A percentile compares a stretch with the other conserved stretches of the same genome.
These are phyloP conservation scores for Juglanconis oblonga DNA, from an alignment of 2,329 filamentous ascomycete species.

Conservation along the genomic window DNA sequence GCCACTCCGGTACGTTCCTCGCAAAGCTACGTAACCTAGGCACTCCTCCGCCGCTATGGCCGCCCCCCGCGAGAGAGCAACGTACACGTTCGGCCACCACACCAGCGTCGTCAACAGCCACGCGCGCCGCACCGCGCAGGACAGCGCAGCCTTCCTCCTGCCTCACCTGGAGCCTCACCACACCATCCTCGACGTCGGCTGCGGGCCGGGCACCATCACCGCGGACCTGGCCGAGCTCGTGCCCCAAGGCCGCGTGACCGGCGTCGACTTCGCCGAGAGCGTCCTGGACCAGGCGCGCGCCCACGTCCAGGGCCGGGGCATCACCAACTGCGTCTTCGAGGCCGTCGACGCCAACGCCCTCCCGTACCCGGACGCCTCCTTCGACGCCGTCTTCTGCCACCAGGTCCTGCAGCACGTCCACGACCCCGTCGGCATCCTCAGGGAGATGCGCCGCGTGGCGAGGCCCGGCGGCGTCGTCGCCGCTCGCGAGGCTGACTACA, in stretches of 20 bases:
- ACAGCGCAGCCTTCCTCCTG: slow-evolving; percentile 41
- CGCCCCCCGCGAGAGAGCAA: slow-evolving; percentile 19
- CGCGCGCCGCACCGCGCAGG: slow-evolving; percentile 39
- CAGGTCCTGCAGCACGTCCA: slow-evolving; percentile 42
- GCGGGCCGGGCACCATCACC: slow-evolving; percentile 48
- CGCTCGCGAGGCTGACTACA: slow-evolving; percentile 26
- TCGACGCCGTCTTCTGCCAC: slow-evolving; percentile 42
- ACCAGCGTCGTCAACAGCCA: slow-evolving; percentile 35
- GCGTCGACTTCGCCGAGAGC: slow-evolving; percentile 34
- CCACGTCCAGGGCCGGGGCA: slow-evolving; percentile 17
- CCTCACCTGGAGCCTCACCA: slow-evolving; percentile 36
- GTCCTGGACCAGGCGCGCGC: slow-evolving; percentile 31
- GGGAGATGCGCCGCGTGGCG: slow-evolving; percentile 41
- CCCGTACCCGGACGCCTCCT: slow-evolving; percentile 35
- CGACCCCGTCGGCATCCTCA: slow-evolving; percentile 27
- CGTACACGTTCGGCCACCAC: slow-evolving; percentile 38
- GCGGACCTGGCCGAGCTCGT: slow-evolving; percentile 38
- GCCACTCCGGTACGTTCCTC: too few relatives aligned
- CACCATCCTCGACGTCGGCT: slow-evolving; percentile 45
- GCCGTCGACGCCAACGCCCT: slow-evolving; percentile 37
- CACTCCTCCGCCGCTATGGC: background rate
- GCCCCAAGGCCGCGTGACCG: slow-evolving; percentile 36
- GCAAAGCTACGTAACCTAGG: too few relatives aligned
- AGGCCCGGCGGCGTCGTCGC: slow-evolving; percentile 40
- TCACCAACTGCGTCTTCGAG: slow-evolving; percentile 23